Conservation (phyloP, 805 yeast species). For the Candida peoriensis region DNA sequence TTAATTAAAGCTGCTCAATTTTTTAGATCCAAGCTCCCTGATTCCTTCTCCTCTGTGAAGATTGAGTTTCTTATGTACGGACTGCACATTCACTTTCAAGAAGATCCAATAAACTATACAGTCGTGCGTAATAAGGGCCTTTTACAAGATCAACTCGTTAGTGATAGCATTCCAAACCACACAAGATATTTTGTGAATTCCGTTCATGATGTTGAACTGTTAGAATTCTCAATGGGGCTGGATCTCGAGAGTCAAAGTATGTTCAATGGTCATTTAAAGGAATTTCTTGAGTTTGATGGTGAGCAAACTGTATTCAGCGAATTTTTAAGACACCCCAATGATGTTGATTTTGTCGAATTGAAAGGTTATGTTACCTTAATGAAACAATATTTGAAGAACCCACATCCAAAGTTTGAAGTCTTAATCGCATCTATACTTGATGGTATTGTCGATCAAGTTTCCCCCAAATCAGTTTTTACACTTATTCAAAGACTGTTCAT, state of each 20-base stretch:
- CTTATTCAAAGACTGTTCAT: not conserved
- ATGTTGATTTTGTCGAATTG: constrained; percentile 1
- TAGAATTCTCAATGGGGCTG: constrained; percentile 2
- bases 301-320: not conserved
- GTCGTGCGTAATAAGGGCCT: not conserved
- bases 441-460: not conserved
- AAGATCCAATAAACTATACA: constrained; percentile 7
- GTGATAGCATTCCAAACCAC: constrained; percentile 5
- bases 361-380: constrained; percentile 1
- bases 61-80: constrained; percentile 7
- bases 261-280: not conserved
- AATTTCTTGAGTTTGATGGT: not conserved
- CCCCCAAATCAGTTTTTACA: not conserved
- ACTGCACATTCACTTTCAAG: constrained; percentile 7
- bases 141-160: not conserved
- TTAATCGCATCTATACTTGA: not conserved
- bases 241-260: not conserved
- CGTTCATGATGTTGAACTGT: constrained; percentile 4
- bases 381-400: constrained; percentile 5
- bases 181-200: constrained; percentile 6
- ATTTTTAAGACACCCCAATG: not conserved
- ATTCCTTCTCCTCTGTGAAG: not conserved
- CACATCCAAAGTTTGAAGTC: not conserved
- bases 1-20: constrained; percentile 2
- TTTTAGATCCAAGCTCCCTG: constrained; percentile 1